Evolutionary conservation across 2,329 filamentous ascomycete genomes (phyloP), one percentile per base, ranked within the genome.

Genomic region (Colletotrichum sp.): DNA sequence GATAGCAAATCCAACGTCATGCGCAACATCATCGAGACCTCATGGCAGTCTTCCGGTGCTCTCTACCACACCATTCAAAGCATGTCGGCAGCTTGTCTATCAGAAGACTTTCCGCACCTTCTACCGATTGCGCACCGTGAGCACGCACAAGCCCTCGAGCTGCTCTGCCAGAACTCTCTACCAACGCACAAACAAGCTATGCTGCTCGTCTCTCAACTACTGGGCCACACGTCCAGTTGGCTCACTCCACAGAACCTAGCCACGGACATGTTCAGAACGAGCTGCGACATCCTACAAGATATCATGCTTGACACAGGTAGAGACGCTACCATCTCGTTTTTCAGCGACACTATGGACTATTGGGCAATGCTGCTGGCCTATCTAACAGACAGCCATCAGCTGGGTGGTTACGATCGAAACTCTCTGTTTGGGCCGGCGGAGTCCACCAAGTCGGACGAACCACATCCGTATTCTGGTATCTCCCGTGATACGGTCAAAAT

Each of bases 41-140:
- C 71, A 18, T 92, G 90, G 87, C 86, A 89, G 55, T 88, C 87
- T n/a, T 91, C 90, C 0, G 84, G 89, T 22, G 89, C 90, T 0
- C 90, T 92, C 66, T 91, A 89, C 78, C 91, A 89, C 62, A 90
- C 90, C 3, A 91, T 92, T 61, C 91, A 92, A 78, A 92, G 91
- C 77, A 93, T 93, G 91, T 90, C 91, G 2, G 90, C 91, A 10
- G 91, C 91, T 5, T 91, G 91, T 25, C 83, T 93, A 0, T 88
- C 90, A 1, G 90, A 91, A 43, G 80, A 77, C 55, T 78, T 80
- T 8, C 78, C 78, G 8, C 73, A 78, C 25, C 62, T 79, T 25
- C 32, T 67, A 0, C 32, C 71, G 0, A 22, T 78, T 0, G 79
- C 79, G 0, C 60, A 52, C 6, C 60, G 27, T 6, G 78, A 80